phyloP scores from a whole-genome alignment of 2,329 filamentous ascomycete genomes.

The Trichoderma sp. region DNA sequence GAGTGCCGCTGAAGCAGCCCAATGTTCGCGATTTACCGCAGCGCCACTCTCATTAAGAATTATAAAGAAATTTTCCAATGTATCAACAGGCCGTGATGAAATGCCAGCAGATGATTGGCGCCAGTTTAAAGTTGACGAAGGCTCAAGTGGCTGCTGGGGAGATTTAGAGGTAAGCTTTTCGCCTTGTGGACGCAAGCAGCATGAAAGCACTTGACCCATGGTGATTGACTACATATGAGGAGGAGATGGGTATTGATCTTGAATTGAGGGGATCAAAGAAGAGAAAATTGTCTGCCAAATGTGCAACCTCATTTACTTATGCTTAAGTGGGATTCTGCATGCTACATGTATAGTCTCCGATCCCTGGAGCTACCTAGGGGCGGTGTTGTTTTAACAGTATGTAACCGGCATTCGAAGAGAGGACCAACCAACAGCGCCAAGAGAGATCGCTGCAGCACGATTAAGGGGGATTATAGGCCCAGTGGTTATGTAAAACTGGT shows the following conservation, averaged over 20 bases:
- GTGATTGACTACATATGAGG: neutral
- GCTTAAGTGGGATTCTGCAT: neutral
- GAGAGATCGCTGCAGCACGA: neutral
- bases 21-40: slow-evolving; percentile 39
- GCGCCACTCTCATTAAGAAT: slow-evolving; percentile 37
- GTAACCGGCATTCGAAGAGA: neutral
- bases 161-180: neutral
- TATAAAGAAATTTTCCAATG: slow-evolving; percentile 39
- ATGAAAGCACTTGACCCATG: neutral
- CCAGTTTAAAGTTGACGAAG: neutral
- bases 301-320: neutral
- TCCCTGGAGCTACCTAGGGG: neutral
- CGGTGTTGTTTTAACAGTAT: neutral
- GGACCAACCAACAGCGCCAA: neutral
- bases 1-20: slow-evolving; percentile 37
- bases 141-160: neutral
- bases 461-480: neutral
- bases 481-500: neutral
- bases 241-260: no score
- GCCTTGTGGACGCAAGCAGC: neutral
- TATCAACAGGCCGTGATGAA: slow-evolving; percentile 28
- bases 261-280: neutral
- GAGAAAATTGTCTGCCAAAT: neutral
- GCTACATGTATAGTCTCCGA: neutral
- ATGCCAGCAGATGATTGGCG: neutral